These are phyloP conservation scores for Claviceps monticola DNA, from an alignment of 2,329 filamentous ascomycete species.

Conservation along the genomic window DNA sequence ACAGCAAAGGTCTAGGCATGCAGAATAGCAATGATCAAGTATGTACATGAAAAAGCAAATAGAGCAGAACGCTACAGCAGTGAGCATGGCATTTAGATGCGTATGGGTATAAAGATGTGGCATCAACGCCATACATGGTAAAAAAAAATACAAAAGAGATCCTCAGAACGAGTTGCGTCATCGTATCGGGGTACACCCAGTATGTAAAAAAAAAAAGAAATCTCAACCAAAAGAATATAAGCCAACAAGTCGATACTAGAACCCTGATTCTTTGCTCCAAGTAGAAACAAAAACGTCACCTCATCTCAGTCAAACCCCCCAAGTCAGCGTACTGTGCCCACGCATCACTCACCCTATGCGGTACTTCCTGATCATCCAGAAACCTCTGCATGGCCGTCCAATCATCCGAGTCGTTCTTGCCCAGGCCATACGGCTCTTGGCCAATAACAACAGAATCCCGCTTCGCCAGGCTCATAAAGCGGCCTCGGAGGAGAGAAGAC, in stretches of 20 bases:
- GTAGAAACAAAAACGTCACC: constrained; percentile 10
- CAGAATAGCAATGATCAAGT: too few relatives aligned
- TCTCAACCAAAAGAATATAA: background rate
- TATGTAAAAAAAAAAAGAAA: too few relatives aligned
- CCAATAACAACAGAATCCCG: background rate
- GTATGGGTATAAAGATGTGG: too few relatives aligned
- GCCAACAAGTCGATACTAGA: background rate
- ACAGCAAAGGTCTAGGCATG: too few relatives aligned
- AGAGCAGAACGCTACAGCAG: too few relatives aligned
- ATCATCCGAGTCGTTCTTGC: constrained; percentile 17
- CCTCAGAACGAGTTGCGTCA: too few relatives aligned
- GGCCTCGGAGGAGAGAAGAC: constrained; percentile 8
- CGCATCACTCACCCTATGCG: constrained; percentile 15
- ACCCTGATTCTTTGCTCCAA: background rate
- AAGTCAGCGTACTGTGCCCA: constrained; percentile 35
- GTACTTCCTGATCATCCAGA: constrained; percentile 15
- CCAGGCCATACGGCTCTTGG: constrained; percentile 14
- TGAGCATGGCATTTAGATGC: too few relatives aligned
- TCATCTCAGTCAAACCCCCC: constrained; percentile 28
- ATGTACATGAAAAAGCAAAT: too few relatives aligned
- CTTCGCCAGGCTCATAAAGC: constrained; percentile 7
- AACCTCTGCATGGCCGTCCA: constrained; percentile 25
- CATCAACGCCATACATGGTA: too few relatives aligned
- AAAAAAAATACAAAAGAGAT: too few relatives aligned
- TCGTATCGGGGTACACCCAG: too few relatives aligned